These are phyloP conservation scores for Thalassiosira profunda DNA, from an alignment of 108 stramenopile species.

Conservation along the genomic window DNA sequence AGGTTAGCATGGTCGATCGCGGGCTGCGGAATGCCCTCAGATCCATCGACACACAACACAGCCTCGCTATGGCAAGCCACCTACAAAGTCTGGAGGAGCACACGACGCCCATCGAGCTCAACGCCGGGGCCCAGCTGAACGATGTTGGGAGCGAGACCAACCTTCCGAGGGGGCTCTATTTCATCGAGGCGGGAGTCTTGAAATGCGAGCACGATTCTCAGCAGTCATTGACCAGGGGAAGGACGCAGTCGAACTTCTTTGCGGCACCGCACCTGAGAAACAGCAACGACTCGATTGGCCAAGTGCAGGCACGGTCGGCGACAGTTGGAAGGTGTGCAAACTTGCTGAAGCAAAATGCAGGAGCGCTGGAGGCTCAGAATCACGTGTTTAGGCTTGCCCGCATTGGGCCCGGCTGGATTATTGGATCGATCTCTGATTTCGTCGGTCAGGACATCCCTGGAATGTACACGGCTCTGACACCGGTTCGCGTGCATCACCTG, in stretches of 20 bases:
- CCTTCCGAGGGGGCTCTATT: slow-evolving; percentile 66
- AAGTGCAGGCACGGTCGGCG: slow-evolving; percentile 54
- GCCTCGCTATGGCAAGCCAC: slow-evolving; percentile 29
- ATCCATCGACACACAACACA: slow-evolving; percentile 68
- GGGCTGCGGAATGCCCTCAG: slow-evolving; percentile 62
- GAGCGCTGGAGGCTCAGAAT: slow-evolving; percentile 30
- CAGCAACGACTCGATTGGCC: slow-evolving; percentile 31
- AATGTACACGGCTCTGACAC: slow-evolving; percentile 43
- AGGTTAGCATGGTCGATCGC: slow-evolving; percentile 33
- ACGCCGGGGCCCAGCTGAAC: slow-evolving; percentile 44
- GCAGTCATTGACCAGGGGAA: slow-evolving; percentile 22
- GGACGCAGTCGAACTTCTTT: slow-evolving; percentile 2
- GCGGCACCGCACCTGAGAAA: neutral
- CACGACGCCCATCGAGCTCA: slow-evolving; percentile 42
- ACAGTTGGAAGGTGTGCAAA: slow-evolving; percentile 37
- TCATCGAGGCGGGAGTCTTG: slow-evolving; percentile 68
- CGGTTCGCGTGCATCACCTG: slow-evolving; percentile 62
- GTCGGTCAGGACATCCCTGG: slow-evolving; percentile 42
- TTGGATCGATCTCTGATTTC: slow-evolving; percentile 41
- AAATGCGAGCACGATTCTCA: slow-evolving; percentile 41
- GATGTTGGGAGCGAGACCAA: slow-evolving; percentile 40
- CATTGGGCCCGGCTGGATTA: slow-evolving; percentile 64
- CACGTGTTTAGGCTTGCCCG: slow-evolving; percentile 70
- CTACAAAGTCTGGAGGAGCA: slow-evolving; percentile 52
- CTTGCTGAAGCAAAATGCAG: slow-evolving; percentile 15